Base-by-base conservation (phyloP, 2,329 filamentous ascomycete species). In the Colletotrichum viniferum region DNA sequence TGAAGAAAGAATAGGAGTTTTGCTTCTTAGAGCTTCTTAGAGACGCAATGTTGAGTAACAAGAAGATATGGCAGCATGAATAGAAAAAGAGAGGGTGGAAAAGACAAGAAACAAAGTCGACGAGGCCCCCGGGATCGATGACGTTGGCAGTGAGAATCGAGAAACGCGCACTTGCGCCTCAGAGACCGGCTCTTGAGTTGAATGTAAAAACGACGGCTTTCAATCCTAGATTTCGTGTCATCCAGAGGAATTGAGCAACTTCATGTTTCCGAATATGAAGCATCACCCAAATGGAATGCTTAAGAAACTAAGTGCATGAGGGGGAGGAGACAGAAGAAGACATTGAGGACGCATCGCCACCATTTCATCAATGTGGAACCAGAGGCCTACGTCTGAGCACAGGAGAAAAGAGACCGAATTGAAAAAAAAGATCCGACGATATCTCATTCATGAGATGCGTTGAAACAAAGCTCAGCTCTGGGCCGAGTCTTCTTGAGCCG, bases 381-480 rank as follows among this genome's bases (percentile, higher is more conserved):
- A 26, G 30, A 65, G 38, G 34, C 24, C 62, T 68, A 58, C 56
- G n/a, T 62, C 62, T 66, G 48, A 58, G 69, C 62, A 68, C 26
- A 63, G 21, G 38, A 43, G 43, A 58, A 52, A 18, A n/a, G 69
- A 63, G 58, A 52, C 58, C 18, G 58, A 58, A 26, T 24, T 9
- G 55, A 32, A 26, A 32, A 26, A 32, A n/a, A 60, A 73, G 63
- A 75, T 67, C 38, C 43, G 69, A 75, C 43, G 69, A 71, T 28
- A 61, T 38, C 21, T 26, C 73, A 55, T 43, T 55, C 21, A 64
- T 52, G 32, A 69, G 48, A 64, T 68, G 63, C n/a, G 69, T 73
- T 73, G 58, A 73, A 73, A 76, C 73, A 30, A 58, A 58, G 48
- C 56, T 73, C 70, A 76, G 69, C 73, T 75, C 63, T 30, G 34